Conservation (phyloP, 2,329 filamentous ascomycete genomes). For the Metarhizium anisopliae region DNA sequence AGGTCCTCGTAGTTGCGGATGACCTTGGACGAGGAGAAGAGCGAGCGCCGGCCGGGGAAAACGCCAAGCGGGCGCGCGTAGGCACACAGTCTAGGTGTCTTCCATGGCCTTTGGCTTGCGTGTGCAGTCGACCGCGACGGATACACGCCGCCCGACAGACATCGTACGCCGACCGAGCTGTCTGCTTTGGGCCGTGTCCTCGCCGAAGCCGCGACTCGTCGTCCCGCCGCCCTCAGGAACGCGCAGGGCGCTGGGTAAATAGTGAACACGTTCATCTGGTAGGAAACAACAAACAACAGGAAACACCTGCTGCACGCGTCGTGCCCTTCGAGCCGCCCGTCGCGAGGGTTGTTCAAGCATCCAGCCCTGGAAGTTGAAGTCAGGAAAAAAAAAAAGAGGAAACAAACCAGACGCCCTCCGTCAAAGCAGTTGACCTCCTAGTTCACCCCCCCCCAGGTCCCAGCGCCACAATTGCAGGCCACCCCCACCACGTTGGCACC, state of each 20-base stretch:
- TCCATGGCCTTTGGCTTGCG: neutral
- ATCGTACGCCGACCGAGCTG: conserved; percentile 4
- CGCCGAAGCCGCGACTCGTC: conserved; percentile 9
- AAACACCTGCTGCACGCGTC: neutral
- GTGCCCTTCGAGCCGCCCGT: neutral
- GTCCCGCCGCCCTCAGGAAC: conserved; percentile 19
- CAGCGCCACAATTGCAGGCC: neutral
- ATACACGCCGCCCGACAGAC: conserved; percentile 8
- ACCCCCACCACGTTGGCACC: neutral
- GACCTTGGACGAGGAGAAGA: conserved; percentile 26
- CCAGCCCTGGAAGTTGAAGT: neutral
- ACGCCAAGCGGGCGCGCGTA: neutral
- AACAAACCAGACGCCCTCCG: neutral
- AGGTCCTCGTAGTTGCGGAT: conserved; percentile 48
- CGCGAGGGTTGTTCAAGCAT: neutral
- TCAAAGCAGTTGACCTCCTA: too few species aligned
- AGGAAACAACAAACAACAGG: neutral
- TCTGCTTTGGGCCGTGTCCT: neutral
- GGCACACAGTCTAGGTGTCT: neutral
- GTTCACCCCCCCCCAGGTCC: too few species aligned
- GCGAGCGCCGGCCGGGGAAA: conserved; percentile 18
- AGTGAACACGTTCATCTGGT: conserved; percentile 11
- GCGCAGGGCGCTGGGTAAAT: conserved; percentile 18
- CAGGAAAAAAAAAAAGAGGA: neutral
- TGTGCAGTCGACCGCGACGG: neutral